Evolutionary conservation across 2,329 filamentous ascomycete species (phyloP), one percentile per base, ranked within the genome.

Genomic region (Huntiella abstrusa): DNA sequence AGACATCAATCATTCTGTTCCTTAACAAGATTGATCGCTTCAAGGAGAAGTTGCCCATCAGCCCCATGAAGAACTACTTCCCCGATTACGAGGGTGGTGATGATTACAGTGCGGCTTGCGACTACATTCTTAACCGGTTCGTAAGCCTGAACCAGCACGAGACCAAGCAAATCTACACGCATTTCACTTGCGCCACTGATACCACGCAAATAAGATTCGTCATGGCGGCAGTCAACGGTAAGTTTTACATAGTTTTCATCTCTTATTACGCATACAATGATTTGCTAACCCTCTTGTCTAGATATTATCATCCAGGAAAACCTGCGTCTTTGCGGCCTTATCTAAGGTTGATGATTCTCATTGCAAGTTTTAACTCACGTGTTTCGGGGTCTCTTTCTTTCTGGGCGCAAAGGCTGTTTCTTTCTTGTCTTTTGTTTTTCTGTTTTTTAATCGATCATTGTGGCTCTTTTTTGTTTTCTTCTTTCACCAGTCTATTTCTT

Each of bases 231-330:
- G 91, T 98, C 59, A 98, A 98, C 67, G 87, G 87, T 94, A 73
- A 58, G 79, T 36, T 38, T 39, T 39, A 16, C 6, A 4, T 28
- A 4, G 38, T 42, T 40, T 3, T 34, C 32, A 15, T 35, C 28
- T 52, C 11, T 41, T 32, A 47, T 67, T 77, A 65, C 41, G 22
- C 3, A 28, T 28, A 28, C 6, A 42, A 3, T 37, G 32, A 13
- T 28, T 33, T 52, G 11, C 47, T 45, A 50, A 68, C 79, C 4
- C 5, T 38, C 2, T 28, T 1, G 17, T 43, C 2, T 54, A 94
- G 91, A 98, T 68, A 98, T 98, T 64, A 98, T 98, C 68, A 98
- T 98, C 64, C 91, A 98, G 70, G 91, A 96, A 68, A 98, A 98
- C 68, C 77, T 98, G 54, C 82, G 91, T 64, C 75, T 93, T 64